Evolutionary conservation across 2,329 filamentous ascomycete species (phyloP).

Genomic region (Cladosporium velox): DNA sequence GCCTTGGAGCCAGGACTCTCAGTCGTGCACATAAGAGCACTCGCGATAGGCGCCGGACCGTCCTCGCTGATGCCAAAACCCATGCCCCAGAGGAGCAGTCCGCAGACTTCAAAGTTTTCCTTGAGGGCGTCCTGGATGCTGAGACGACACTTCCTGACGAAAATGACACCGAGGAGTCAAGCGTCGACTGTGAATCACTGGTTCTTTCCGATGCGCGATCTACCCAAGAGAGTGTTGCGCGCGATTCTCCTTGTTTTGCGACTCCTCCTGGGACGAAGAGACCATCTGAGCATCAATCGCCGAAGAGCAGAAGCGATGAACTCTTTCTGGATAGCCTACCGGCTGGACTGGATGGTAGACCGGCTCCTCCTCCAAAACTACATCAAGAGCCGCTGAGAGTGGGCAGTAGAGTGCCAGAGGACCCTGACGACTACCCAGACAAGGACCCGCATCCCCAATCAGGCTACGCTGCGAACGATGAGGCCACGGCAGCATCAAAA

Average conservation of each 20-base stretch:
- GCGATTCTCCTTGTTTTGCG: no score
- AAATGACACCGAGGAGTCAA: not conserved
- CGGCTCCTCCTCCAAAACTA: not conserved
- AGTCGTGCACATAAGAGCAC: constrained; percentile 23
- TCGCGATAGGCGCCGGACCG: constrained; percentile 6
- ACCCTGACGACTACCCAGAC: not conserved
- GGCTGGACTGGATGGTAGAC: not conserved
- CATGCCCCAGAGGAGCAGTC: not conserved
- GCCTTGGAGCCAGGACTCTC: constrained; percentile 21
- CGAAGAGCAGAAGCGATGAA: not conserved
- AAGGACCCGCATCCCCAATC: not conserved
- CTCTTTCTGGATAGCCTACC: not conserved
- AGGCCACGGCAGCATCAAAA: not conserved
- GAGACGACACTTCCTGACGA: not conserved
- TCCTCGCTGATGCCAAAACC: not conserved
- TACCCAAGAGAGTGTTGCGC: not conserved
- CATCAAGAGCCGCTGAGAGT: not conserved
- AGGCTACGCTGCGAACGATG: not conserved
- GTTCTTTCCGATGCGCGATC: not conserved
- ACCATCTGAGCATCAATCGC: not conserved
- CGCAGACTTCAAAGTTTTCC: not conserved
- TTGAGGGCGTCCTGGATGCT: not conserved
- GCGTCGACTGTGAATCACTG: not conserved
- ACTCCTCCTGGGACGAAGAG: no score
- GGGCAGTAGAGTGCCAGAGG: not conserved